Evolutionary conservation across 116 monocot species (phyloP), one percentile per base, ranked within the genome.

Genomic region (Phalaenopsis hybrid): DNA sequence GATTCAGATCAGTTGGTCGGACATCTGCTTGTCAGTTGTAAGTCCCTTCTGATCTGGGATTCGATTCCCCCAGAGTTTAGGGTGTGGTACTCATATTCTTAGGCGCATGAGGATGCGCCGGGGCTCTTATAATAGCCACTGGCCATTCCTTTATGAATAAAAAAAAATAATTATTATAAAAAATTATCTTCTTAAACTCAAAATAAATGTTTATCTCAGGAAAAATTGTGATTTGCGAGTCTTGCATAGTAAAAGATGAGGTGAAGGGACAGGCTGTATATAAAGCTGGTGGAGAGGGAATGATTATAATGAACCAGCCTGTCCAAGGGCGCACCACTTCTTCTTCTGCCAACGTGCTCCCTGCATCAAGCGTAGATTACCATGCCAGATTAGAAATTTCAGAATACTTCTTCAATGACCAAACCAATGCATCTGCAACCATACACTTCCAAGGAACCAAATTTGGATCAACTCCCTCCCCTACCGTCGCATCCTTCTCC

Each of bases 401-500:
- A 13, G 13, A 70, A 3, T 70, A 70, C 70, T 70, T 6, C 12
- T 21, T n/a, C 21, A 61, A 61, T 1, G 21, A 61, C 52, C 52
- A 52, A 52, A 10, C 52, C 52, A 70, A 78, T 4, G 77, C 83
- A 41, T 72, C 49, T 10, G 72, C 79, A 4, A 4, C 78, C 8
- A 59, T 83, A 15, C 16, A 10, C 7, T 81, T 74, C 13, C 0
- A 43, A 1, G 75, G 81, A 0, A 58, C 81, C 13, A 5, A 57
- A 33, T 34, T 81, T 5, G 2, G 55, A 25, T 52, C 16, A 1
- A 57, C 74, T 16, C 33, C 34, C 25, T 15, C 20, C 46, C 74
- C 74, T 4, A 18, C 33, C 8, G 55, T 81, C 7, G 55, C 57
- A 8, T 74, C 51, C 37, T 81, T 81, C 51, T 81, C 81, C 33